Percentiles rank a stretch among this genome's conserved stretches.
phyloP scores from a whole-genome alignment of 2,329 filamentous ascomycete genomes.

The Scolecobasidium constrictum region DNA sequence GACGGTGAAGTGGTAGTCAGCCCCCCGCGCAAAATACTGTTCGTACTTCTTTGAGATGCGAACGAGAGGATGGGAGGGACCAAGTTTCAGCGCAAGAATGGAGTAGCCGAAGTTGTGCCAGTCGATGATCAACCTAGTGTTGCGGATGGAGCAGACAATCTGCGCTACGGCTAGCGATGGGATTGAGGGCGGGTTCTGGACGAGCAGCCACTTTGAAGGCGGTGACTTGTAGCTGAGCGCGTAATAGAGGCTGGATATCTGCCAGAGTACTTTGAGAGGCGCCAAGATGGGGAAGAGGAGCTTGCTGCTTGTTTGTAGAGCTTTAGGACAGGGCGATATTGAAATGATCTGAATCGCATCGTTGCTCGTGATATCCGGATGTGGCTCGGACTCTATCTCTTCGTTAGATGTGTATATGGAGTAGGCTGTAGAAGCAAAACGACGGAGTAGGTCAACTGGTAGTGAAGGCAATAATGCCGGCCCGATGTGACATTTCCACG shows the following conservation, averaged over 20 bases:
- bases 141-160: slow-evolving; percentile 61
- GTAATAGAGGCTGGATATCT: slow-evolving; percentile 59
- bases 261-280: slow-evolving; percentile 78
- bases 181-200: slow-evolving; percentile 93
- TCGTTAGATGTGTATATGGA: no score
- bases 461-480: no score
- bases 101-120: slow-evolving; percentile 99
- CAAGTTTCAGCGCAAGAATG: slow-evolving; percentile 63
- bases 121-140: slow-evolving; percentile 78
- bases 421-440: no score
- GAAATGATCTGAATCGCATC: slow-evolving; percentile 60
- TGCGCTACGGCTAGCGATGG: slow-evolving; percentile 73
- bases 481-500: no score
- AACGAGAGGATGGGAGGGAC: slow-evolving; percentile 61
- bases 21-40: slow-evolving; percentile 53
- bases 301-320: slow-evolving; percentile 56
- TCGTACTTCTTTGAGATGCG: slow-evolving; percentile 70
- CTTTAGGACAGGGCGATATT: slow-evolving; percentile 54
- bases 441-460: no score
- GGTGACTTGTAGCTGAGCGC: slow-evolving; percentile 63
- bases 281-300: slow-evolving; percentile 68
- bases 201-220: slow-evolving; percentile 75
- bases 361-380: slow-evolving; percentile 64
- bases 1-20: slow-evolving; percentile 72
- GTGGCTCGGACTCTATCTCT: slow-evolving; percentile 61